A percentile compares a stretch with the other conserved stretches of the same genome.
phyloP scores from a whole-genome alignment of 257 asterid species.

The Haberlea rhodopensis region DNA sequence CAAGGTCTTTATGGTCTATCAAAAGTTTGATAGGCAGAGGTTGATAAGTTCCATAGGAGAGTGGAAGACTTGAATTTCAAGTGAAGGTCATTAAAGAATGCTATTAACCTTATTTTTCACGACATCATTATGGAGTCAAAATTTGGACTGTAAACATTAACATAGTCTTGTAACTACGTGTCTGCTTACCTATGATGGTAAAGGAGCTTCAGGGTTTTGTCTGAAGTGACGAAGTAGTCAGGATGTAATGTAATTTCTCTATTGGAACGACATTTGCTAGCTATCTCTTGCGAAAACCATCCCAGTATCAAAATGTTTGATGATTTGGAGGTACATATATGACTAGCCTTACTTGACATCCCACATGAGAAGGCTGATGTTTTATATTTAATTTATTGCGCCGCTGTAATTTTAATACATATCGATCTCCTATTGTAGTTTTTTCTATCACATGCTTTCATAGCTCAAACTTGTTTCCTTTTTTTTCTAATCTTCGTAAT shows the following conservation, averaged over 20 bases:
- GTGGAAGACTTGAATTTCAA: neutral
- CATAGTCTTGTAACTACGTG: neutral
- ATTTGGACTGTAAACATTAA: neutral
- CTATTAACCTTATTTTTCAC: neutral
- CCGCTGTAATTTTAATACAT: neutral
- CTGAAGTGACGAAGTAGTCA: neutral
- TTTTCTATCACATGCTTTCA: neutral
- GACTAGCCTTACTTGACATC: neutral
- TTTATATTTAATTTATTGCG: neutral
- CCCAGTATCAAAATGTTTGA: neutral
- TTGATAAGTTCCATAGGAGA: conserved; percentile 1
- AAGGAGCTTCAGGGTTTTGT: neutral
- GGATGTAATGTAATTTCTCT: neutral
- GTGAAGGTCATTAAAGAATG: conserved; percentile 1
- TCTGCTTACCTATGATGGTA: neutral
- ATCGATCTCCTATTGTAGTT: neutral
- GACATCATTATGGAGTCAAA: neutral
- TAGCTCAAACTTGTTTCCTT: neutral
- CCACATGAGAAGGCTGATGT: neutral
- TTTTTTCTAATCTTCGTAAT: neutral
- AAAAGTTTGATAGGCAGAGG: neutral
- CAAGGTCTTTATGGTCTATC: neutral
- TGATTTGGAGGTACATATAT: neutral
- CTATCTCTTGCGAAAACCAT: neutral
- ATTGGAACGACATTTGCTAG: neutral